Evolutionary conservation across 169 alveolate species (phyloP).

Genomic region (Condylostoma magnum): DNA sequence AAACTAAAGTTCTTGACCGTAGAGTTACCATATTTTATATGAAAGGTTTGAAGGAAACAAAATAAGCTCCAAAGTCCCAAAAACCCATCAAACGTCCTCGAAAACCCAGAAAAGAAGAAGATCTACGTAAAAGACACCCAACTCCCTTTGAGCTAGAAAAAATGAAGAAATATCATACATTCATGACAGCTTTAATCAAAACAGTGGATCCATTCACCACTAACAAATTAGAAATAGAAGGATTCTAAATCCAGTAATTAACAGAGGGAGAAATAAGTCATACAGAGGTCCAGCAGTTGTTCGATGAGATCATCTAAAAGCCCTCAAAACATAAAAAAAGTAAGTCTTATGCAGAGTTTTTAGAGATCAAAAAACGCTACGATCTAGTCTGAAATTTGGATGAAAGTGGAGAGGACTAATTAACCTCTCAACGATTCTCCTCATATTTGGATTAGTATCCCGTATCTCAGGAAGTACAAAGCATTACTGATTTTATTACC

Average conservation of each 20-base stretch:
- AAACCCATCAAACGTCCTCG: no score
- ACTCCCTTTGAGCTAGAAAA: conserved; percentile 20
- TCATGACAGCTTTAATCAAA: background rate
- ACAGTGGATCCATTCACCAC: conserved; percentile 21
- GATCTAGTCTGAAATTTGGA: conserved; percentile 15
- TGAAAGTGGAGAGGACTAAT: background rate
- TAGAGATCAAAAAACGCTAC: conserved; percentile 10
- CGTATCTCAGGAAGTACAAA: background rate
- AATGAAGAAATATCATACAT: background rate
- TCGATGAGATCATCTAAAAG: conserved; percentile 3
- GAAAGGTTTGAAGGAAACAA: no score
- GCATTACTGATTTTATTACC: background rate
- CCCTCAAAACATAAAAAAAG: conserved; percentile 27
- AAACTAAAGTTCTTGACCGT: no score
- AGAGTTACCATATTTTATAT: no score
- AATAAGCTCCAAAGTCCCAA: no score
- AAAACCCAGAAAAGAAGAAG: conserved; percentile 5
- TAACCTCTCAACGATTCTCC: background rate
- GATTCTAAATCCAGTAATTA: background rate
- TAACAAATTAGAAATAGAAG: background rate
- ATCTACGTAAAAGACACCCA: background rate
- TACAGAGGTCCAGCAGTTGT: background rate
- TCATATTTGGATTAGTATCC: background rate
- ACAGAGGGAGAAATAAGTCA: background rate
- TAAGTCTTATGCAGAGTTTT: conserved; percentile 19